These are phyloP conservation scores for Arabidopsis thaliana DNA, from an alignment of 345 rosid species.

Conservation along the genomic window TAIR10.1 NC_003074.8:5952501-5953000, in stretches of 20 bases:
- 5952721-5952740: conserved; percentile 53
- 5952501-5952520: conserved; percentile 51
- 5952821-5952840: conserved; percentile 84
- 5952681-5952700: conserved; percentile 46
- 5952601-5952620: conserved; percentile 51
- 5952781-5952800: conserved; percentile 51
- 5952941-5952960: conserved; percentile 85
- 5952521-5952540: conserved; percentile 56
- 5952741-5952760: conserved; percentile 51
- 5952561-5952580: conserved; percentile 55
- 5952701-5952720: conserved; percentile 52
- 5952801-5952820: conserved; percentile 68
- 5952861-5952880: conserved; percentile 91
- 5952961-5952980: conserved; percentile 85
- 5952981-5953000: conserved; percentile 80
- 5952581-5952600: conserved; percentile 54
- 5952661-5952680: conserved; percentile 51
- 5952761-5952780: conserved; percentile 47
- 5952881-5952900: conserved; percentile 81
- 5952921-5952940: conserved; percentile 86
- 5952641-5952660: conserved; percentile 51
- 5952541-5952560: conserved; percentile 52
- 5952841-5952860: conserved; percentile 83
- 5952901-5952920: conserved; percentile 81
- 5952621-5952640: conserved; percentile 52